Conservation (phyloP, 495 filamentous ascomycete species). For the Tuber brumale region DNA sequence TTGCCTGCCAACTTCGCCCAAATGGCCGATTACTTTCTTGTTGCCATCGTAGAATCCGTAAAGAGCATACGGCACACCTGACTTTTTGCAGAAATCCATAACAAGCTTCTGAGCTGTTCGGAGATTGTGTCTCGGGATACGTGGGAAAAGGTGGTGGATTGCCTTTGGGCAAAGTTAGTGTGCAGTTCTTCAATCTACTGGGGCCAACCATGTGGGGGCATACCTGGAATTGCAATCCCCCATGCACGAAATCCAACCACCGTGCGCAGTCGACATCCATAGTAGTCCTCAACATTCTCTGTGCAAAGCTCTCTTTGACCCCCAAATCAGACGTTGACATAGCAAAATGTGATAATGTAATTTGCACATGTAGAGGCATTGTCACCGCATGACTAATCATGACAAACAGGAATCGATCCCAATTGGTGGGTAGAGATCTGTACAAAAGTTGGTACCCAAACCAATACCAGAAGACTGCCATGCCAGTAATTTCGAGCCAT, state of each 20-base stretch:
- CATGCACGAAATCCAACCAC: constrained; percentile 96
- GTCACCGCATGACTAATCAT: constrained; percentile 83
- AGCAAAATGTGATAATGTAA: constrained; percentile 92
- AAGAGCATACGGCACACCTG: constrained; percentile 85
- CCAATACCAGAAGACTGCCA: constrained; percentile 90
- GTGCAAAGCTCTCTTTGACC: constrained; percentile 79
- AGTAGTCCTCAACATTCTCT: constrained; percentile 93
- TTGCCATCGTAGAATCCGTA: constrained; percentile 94
- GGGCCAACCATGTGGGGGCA: not conserved
- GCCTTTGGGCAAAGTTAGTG: constrained; percentile 45
- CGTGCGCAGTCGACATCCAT: constrained; percentile 96
- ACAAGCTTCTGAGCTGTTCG: constrained; percentile 74
- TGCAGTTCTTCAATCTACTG: constrained; percentile 1
- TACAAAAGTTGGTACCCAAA: constrained; percentile 84
- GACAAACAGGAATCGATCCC: constrained; percentile 66
- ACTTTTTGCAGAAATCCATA: constrained; percentile 81
- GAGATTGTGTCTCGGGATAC: constrained; percentile 93
- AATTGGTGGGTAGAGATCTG: constrained; percentile 61
- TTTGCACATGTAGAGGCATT: constrained; percentile 85
- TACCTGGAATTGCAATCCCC: constrained; percentile 85
- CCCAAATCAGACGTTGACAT: constrained; percentile 94
- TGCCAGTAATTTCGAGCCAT: constrained; percentile 73
- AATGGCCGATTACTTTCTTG: constrained; percentile 71
- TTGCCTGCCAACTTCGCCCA: constrained; percentile 83
- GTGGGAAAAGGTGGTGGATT: constrained; percentile 87